phyloP scores from a whole-genome alignment of 2,329 filamentous ascomycete genomes.

The Nemania diffusa region DNA sequence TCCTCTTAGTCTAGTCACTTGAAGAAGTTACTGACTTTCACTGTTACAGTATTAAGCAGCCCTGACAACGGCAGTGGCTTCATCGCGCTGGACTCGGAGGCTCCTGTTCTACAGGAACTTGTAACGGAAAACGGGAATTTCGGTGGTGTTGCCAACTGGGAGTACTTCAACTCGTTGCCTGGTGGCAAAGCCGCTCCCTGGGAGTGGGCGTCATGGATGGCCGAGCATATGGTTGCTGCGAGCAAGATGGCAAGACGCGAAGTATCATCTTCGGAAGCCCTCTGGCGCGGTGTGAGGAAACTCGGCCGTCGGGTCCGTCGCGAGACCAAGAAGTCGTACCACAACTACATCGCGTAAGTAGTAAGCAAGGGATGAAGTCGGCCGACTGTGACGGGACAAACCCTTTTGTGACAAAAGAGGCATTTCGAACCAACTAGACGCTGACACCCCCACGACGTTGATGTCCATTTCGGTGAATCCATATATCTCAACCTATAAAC shows the following conservation, averaged over 20 bases:
- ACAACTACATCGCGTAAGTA: conserved; percentile 44
- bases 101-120: conserved; percentile 55
- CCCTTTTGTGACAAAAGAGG: not conserved
- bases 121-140: conserved; percentile 70
- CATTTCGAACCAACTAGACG: not conserved
- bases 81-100: conserved; percentile 60
- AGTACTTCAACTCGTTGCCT: conserved; percentile 87
- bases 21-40: conserved; percentile 17
- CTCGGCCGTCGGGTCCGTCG: conserved; percentile 41
- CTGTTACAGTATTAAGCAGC: conserved; percentile 72
- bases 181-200: conserved; percentile 72
- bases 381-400: not conserved
- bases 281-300: conserved; percentile 43
- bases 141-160: conserved; percentile 94
- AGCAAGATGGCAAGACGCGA: conserved; percentile 38
- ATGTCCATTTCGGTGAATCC: not conserved
- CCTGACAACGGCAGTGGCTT: conserved; percentile 74
- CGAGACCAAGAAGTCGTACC: conserved; percentile 44
- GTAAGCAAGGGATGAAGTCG: conserved; percentile 22
- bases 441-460: not conserved
- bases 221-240: conserved; percentile 41
- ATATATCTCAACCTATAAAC: not conserved
- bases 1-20: not conserved
- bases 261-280: conserved; percentile 41
- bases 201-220: conserved; percentile 72